Evolutionary conservation across 1,139 yeast genomes (phyloP), one percentile per base, ranked within the genome.

Genomic region (Eremothecium cymbalariae): DNA sequence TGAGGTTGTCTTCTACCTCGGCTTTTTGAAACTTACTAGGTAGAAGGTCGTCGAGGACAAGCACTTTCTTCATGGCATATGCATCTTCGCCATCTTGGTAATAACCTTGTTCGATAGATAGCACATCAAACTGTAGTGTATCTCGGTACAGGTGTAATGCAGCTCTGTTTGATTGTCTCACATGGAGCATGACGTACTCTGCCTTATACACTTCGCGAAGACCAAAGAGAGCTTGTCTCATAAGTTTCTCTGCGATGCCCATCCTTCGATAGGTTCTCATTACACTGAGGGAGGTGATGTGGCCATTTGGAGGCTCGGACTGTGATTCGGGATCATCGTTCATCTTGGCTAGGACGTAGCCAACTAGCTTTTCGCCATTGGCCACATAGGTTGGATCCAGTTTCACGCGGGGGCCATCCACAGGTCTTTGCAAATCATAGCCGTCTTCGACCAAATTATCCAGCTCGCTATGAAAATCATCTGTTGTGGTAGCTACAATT

Each of bases 21-120:
- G 64, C 63, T 14, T 60, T 55, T 46, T 72, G 77, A 41, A 71
- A 72, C 32, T 60, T 58, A 39, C 73, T 67, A 14, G 88, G 86
- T 33, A 74, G 47, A 39, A 80, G 62, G 17, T 77, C 78, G 6
- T 77, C 78, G 38, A 76, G 54, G 11, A 63, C 63, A 46, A 83
- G 64, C 2, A 65, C 67, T 51, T 80, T 79, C 54, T 75, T 77
- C 98, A 90, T 90, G 27, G 94, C 82, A 59, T 86, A 90, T n/a
- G 98, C 98, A 63, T 93, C 97, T 59, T 93, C 99, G 18, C 95
- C 95, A 59, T 90, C 97, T 40, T 90, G 96, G 55, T 90, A 90
- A 58, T 93, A 90, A 14, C 81, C 72, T 48, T 76, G 81, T 51
- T 88, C 96, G 40, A 90, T 77, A 31, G 79, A 74, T 38, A 80